phyloP scores from a whole-genome alignment of 2,329 filamentous ascomycete genomes.

The Ceratocystis papillata region DNA sequence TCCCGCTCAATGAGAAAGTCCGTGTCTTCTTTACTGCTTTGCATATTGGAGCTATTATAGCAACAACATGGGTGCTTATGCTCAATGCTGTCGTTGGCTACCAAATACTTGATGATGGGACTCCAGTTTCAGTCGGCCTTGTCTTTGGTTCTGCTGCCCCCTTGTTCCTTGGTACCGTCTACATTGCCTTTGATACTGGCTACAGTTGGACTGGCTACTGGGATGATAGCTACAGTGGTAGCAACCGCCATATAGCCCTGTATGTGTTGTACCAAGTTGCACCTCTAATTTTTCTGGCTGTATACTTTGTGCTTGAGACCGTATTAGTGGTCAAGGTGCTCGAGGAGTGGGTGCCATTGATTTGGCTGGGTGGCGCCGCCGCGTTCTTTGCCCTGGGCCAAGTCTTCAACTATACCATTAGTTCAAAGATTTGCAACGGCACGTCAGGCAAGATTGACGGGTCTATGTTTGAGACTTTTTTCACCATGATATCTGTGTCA shows the following conservation, averaged over 20 bases:
- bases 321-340: constrained; percentile 76
- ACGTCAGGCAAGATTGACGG: constrained; percentile 82
- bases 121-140: constrained; percentile 67
- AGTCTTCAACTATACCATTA: constrained; percentile 92
- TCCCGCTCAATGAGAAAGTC: constrained; percentile 60
- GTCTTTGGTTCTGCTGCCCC: constrained; percentile 57
- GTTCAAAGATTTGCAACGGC: constrained; percentile 77
- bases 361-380: constrained; percentile 64
- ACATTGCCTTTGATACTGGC: constrained; percentile 89
- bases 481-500: constrained; percentile 74
- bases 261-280: constrained; percentile 90
- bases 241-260: constrained; percentile 69
- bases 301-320: constrained; percentile 74
- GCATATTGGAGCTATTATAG: constrained; percentile 80
- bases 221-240: constrained; percentile 45
- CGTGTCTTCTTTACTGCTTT: constrained; percentile 77
- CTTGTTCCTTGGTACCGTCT: constrained; percentile 82
- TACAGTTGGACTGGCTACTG: constrained; percentile 77
- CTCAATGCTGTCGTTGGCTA: constrained; percentile 88
- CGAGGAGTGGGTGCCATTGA: constrained; percentile 84
- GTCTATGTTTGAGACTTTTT: constrained; percentile 82
- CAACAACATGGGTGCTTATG: constrained; percentile 81
- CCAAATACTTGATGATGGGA: constrained; percentile 89
- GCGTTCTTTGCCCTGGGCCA: constrained; percentile 85
- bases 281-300: constrained; percentile 77